These are phyloP conservation scores for Avena eriantha DNA, from an alignment of 176 grass and related monocot genomes.

Conservation along the genomic window DNA sequence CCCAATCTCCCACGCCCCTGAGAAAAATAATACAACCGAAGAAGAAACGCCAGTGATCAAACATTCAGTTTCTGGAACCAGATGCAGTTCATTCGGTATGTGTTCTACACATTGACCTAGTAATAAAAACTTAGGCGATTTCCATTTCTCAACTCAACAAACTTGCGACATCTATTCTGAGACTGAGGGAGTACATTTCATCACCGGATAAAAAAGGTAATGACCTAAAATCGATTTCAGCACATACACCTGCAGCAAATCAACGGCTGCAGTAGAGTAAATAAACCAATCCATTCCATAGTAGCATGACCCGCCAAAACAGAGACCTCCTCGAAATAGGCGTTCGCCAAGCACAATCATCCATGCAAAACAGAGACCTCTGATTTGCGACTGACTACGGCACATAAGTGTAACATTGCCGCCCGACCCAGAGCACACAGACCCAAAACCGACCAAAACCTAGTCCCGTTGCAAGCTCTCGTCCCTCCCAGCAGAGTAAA, in stretches of 20 bases:
- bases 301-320: background rate
- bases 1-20: constrained; percentile 85
- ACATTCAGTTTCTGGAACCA: background rate
- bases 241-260: background rate
- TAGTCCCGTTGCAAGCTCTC: background rate
- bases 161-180: too few species aligned
- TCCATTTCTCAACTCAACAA: background rate
- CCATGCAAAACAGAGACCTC: too few species aligned
- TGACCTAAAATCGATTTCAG: background rate
- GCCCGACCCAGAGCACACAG: background rate
- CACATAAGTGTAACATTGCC: background rate
- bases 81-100: background rate
- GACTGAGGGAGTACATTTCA: too few species aligned
- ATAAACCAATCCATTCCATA: background rate
- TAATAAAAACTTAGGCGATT: background rate
- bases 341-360: too few species aligned
- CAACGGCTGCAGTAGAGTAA: too few species aligned
- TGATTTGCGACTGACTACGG: background rate
- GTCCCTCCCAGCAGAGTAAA: background rate
- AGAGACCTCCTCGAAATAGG: too few species aligned
- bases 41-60: background rate
- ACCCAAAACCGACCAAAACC: constrained; percentile 14
- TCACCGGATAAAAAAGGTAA: background rate
- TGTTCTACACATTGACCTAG: background rate
- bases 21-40: constrained; percentile 24